phyloP scores from a whole-genome alignment of 2,329 filamentous ascomycete species.

The Fusarium sp. region DNA sequence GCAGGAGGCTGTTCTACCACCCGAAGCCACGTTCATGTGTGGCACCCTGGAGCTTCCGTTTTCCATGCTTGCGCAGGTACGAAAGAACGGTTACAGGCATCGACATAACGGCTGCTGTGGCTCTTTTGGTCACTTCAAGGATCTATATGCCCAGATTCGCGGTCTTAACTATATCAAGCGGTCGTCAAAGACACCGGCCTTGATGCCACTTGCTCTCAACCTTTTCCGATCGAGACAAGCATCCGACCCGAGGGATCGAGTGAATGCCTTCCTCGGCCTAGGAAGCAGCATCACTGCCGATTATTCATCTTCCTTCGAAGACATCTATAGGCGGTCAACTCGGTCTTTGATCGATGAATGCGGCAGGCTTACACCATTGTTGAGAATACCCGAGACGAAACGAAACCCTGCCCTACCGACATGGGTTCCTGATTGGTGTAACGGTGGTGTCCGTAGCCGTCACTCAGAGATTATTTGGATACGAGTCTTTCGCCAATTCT shows the following conservation, averaged over 20 bases:
- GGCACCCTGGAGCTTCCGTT: not conserved
- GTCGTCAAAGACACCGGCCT: not conserved
- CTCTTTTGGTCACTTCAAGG: not conserved
- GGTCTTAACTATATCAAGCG: not conserved
- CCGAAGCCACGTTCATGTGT: not conserved
- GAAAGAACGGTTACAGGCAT: not conserved
- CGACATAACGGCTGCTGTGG: not conserved
- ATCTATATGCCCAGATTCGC: not conserved
- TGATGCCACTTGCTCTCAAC: not conserved
- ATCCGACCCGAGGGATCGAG: not conserved
- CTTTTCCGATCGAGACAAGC: not conserved
- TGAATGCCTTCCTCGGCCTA: not conserved
- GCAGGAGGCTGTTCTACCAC: not conserved
- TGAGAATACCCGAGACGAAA: not conserved
- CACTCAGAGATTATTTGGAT: slow-evolving; percentile 33
- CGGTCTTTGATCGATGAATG: not conserved
- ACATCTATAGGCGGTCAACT: not conserved
- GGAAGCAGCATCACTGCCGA: not conserved
- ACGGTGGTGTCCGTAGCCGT: slow-evolving; percentile 58
- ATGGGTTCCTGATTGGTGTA: slow-evolving; percentile 59
- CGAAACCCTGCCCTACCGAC: not conserved
- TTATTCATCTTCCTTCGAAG: not conserved
- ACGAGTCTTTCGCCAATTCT: not conserved
- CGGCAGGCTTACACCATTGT: not conserved
- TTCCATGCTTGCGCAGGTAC: not conserved